Evolutionary conservation across 805 yeast genomes (phyloP).

Genomic region (Yamadazyma philogaea): DNA sequence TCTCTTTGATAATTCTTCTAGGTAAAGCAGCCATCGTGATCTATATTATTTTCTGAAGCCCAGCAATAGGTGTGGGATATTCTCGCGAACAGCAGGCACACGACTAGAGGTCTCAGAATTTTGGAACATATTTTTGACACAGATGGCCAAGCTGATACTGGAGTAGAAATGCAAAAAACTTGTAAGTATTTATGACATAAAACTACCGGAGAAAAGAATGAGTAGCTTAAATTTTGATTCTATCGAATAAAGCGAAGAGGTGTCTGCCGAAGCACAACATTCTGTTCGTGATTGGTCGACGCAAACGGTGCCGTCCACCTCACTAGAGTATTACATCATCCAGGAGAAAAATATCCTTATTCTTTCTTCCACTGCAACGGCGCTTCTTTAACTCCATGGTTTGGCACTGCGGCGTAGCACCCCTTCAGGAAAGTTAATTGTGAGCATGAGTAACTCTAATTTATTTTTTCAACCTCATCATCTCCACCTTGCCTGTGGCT

Average conservation of each 20-base stretch:
- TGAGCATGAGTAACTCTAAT: too few species aligned
- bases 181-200: too few species aligned
- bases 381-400: too few species aligned
- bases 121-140: too few species aligned
- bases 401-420: background rate
- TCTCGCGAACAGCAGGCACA: background rate
- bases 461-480: background rate
- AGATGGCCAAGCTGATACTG: too few species aligned
- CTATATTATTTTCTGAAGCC: background rate
- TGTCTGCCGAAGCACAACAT: too few species aligned
- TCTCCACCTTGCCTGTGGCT: background rate
- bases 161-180: too few species aligned
- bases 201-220: too few species aligned
- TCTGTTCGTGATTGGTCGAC: too few species aligned
- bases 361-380: background rate
- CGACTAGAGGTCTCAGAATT: background rate
- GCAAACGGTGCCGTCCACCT: too few species aligned
- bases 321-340: background rate
- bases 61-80: background rate
- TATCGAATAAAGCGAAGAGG: too few species aligned
- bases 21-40: conserved; percentile 62
- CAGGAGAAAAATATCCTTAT: background rate
- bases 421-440: background rate
- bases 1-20: conserved; percentile 93
- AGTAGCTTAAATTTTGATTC: too few species aligned